phyloP scores from a whole-genome alignment of 2,329 filamentous ascomycete genomes.

The Beauveria bassiana region DNA sequence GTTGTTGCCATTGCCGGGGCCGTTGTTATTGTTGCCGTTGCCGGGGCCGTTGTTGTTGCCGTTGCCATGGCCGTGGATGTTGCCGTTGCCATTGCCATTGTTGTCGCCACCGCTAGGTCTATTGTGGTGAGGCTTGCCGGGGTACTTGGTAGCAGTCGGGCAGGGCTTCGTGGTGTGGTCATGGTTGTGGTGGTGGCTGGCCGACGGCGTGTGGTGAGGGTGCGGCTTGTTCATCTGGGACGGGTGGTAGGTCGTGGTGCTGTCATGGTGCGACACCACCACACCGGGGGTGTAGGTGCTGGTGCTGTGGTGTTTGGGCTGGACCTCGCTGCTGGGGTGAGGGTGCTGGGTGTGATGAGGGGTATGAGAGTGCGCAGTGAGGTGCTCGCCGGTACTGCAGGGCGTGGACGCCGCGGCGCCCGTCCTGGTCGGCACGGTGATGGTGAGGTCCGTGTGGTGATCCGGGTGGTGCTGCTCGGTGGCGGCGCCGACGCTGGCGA shows the following conservation, averaged over 20 bases:
- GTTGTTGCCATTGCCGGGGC: neutral
- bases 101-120: too few species aligned
- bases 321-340: neutral
- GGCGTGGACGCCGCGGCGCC: neutral
- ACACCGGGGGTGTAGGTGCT: neutral
- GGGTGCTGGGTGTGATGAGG: neutral
- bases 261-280: too few species aligned
- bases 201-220: neutral
- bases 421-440: neutral
- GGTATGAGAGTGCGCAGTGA: neutral
- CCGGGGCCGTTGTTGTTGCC: neutral
- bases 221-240: neutral
- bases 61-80: too few species aligned
- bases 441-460: neutral
- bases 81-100: too few species aligned
- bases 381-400: neutral
- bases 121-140: neutral
- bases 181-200: neutral
- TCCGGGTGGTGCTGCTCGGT: neutral
- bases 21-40: neutral
- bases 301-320: too few species aligned
- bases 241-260: too few species aligned
- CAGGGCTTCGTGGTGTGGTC: neutral
- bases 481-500: slow-evolving; percentile 24
- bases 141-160: neutral